Base-by-base conservation (phyloP, 768 basidiomycete species). In the Podaxis sp. region DNA sequence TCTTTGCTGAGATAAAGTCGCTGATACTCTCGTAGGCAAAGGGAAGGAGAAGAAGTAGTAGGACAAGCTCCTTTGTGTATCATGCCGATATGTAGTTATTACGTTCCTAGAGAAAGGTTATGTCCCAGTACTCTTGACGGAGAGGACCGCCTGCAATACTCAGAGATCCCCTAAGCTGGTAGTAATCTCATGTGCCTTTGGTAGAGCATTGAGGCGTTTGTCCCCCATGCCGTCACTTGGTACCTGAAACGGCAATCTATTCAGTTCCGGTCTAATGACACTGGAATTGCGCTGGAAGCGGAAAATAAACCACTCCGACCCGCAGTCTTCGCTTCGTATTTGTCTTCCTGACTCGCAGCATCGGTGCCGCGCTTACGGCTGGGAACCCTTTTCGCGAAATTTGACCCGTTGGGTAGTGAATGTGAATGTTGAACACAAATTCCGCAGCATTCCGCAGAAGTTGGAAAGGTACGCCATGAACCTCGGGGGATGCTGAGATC, bases 1-100 rank as follows among this genome's bases (percentile, higher is more conserved):
- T 8, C 26, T 15, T 36, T 51, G 2, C 15, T 33, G 19, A 22
- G 13, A 17, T n/a, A 22, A 24, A 17, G 12, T 40, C 19, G 7
- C 30, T 61, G 33, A 58, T 51, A 19, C 13, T 11, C 30, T 19
- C 26, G 33, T 52, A 67, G 66, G 60, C 15, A 67, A 62, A 28
- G 63, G 46, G 44, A 67, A 54, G 38, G 52, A 52, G 36, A 39
- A 58, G 52, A 52, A 59, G 8, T 12, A 51, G 49, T 28, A 24
- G 22, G 5, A 12, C 24, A 3, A 24, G 22, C 22, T 12, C 6
- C 24, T 12, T 15, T 12, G 22, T 28, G 22, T 1, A 19, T 4
- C 49, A 2, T 51, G 2, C 12, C 22, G 49, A 51, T 51, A 9
- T 12, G 19, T 9, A 51, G 15, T 46, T 13, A 46, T 46, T 46